These are phyloP conservation scores for Boletus huronensis DNA, from an alignment of 768 basidiomycete genomes.

Conservation along the genomic window DNA sequence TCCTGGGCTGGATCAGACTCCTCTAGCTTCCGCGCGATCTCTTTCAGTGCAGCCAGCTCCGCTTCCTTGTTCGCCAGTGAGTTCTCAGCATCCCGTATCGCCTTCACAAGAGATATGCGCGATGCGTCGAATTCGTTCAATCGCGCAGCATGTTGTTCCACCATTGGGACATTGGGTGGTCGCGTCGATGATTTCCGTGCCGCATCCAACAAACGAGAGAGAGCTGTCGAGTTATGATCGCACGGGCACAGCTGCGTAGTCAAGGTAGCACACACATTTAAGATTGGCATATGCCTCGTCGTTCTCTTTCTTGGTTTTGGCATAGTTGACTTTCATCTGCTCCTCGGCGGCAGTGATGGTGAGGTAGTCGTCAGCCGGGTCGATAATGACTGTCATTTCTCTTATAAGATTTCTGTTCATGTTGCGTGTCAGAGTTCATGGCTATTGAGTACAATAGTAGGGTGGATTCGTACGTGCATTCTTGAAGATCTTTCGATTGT, in stretches of 20 bases:
- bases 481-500: conserved; percentile 34
- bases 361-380: conserved; percentile 75
- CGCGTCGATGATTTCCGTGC: conserved; percentile 69
- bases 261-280: conserved; percentile 44
- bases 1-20: conserved; percentile 69
- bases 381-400: conserved; percentile 69
- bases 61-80: conserved; percentile 64
- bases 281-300: conserved; percentile 65
- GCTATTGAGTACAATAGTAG: neutral
- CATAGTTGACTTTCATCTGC: conserved; percentile 56
- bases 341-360: conserved; percentile 74
- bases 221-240: conserved; percentile 39
- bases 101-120: conserved; percentile 64
- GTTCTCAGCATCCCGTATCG: conserved; percentile 70
- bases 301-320: conserved; percentile 58
- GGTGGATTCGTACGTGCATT: conserved; percentile 29
- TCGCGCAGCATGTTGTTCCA: conserved; percentile 53
- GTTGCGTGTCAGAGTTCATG: conserved; percentile 1
- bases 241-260: neutral
- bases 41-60: conserved; percentile 65
- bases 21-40: conserved; percentile 58
- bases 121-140: conserved; percentile 65
- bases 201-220: conserved; percentile 60
- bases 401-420: conserved; percentile 56
- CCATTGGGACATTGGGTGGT: conserved; percentile 66